These are phyloP conservation scores for Fusarium acutatum DNA, from an alignment of 2,329 filamentous ascomycete genomes.

Conservation along the genomic window DNA sequence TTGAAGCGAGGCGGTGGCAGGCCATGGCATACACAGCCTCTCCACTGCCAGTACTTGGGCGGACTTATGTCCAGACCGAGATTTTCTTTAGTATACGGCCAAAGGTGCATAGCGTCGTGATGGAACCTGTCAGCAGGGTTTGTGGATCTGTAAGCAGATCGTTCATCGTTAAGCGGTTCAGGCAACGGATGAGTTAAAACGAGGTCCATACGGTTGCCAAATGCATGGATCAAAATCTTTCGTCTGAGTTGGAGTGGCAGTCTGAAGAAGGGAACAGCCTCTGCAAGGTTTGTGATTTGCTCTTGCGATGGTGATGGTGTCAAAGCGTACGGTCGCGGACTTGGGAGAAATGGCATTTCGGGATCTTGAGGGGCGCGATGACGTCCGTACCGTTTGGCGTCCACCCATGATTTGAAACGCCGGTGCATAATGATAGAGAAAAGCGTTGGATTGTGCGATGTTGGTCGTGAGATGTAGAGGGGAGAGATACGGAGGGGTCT, in stretches of 20 bases:
- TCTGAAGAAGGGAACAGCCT: neutral
- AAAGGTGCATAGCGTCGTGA: rapidly evolving
- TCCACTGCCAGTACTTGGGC: constrained; percentile 1
- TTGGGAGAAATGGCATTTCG: neutral
- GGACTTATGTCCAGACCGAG: neutral
- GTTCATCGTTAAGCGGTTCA: rapidly evolving
- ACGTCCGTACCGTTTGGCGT: neutral
- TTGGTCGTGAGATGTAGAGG: too few species aligned
- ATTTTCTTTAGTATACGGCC: rapidly evolving
- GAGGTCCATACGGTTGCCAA: neutral
- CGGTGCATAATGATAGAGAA: neutral
- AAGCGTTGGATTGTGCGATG: too few species aligned
- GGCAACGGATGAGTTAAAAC: neutral
- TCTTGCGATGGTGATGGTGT: neutral
- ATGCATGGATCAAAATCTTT: neutral
- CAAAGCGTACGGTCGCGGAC: neutral
- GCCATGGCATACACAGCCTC: constrained; percentile 8
- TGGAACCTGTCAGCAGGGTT: neutral
- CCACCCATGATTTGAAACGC: neutral
- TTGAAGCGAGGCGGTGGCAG: rapidly evolving
- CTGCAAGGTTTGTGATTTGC: rapidly evolving
- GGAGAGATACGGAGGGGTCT: too few species aligned
- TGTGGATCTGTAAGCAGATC: neutral
- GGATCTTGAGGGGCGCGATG: rapidly evolving
- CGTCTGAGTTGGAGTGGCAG: rapidly evolving